Base-by-base conservation (phyloP, 129 eudicot genomes). In the Chrysanthemum makinoi region DNA sequence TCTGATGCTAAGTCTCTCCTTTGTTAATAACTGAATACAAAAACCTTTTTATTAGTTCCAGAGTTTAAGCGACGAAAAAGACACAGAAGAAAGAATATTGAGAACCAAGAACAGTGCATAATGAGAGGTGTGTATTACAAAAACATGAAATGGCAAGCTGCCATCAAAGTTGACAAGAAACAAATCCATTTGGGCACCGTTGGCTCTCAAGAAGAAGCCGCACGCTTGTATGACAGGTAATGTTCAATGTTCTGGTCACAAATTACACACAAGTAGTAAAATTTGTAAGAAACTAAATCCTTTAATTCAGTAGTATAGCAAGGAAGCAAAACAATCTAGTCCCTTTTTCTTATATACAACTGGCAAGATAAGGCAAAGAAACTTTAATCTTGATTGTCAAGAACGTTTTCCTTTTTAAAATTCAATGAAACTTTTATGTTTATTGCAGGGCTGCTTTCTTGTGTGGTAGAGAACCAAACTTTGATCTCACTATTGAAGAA, bases 91-190 rank as follows among this genome's bases (percentile, higher is more conserved):
- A 90, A 91, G 84, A 83, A 74, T 50, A 62, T 78, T 10, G 90
- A 85, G 72, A 83, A 86, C 72, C 96, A 90, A 85, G 99, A 94
- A 71, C 80, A 65, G 9, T 82, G 94, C 57, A 13, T 75, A 13
- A 87, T 89, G 96, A 75, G 97, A 70, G 99, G 99, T 10, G 99
- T 94, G 65, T 94, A 94, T 80, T 90, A 76, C 83, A 94, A 94
- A 85, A 94, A 94, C 78, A 78, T 87, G 96, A 90, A 88, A 84
- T 95, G 99, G 99, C 99, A 95, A 86, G 99, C 99, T 62, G 99
- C 99, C 7, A 90, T 95, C 6, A 95, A 95, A 81, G 99, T 95
- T 65, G 96, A 95, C 73, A 90, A 88, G 89, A 95, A 95, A 76
- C 99, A 95, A 82, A 90, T 95, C 81, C 99, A 95, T 76, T 64